Percentiles rank a stretch among this genome's conserved stretches.
phyloP scores from a whole-genome alignment of 345 rosid genomes.

The Aquilaria yunnanensis region DNA sequence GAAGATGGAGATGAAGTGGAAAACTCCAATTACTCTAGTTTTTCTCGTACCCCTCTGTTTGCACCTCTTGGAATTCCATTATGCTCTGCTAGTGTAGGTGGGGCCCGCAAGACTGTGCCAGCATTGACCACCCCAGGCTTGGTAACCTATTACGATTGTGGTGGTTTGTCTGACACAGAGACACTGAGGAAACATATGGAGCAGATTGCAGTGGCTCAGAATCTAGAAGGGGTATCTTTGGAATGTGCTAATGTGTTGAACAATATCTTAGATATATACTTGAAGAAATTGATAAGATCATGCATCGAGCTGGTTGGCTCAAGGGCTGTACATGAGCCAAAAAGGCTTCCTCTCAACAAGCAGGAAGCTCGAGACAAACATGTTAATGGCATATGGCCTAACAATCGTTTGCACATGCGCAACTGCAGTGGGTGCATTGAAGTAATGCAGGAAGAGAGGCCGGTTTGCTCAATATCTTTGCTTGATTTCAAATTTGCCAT shows the following conservation, averaged over 20 bases:
- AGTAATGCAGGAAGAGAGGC: conserved; percentile 39
- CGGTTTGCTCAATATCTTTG: conserved; percentile 48
- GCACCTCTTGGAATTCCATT: conserved; percentile 80
- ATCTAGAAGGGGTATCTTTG: conserved; percentile 68
- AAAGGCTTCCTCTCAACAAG: conserved; percentile 36
- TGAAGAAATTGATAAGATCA: conserved; percentile 72
- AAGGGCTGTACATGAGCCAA: conserved; percentile 33
- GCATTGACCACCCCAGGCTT: conserved; percentile 25
- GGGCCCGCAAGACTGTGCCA: conserved; percentile 43
- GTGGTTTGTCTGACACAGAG: conserved; percentile 57
- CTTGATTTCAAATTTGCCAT: conserved; percentile 87
- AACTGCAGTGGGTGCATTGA: conserved; percentile 31
- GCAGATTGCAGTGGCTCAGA: conserved; percentile 63
- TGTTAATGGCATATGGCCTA: conserved; percentile 44
- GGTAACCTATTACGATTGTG: conserved; percentile 49
- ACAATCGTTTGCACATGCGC: conserved; percentile 47
- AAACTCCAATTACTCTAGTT: conserved; percentile 25
- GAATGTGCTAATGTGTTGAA: conserved; percentile 76
- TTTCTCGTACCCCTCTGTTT: conserved; percentile 37
- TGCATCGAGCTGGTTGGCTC: conserved; percentile 56
- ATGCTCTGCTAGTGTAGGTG: conserved; percentile 51
- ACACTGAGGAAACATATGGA: conserved; percentile 73
- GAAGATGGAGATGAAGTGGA: conserved; percentile 51
- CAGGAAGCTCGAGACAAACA: conserved; percentile 41
- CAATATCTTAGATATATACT: conserved; percentile 58